These are phyloP conservation scores for Closterium sp. DNA, from an alignment of 139 green algal genomes.

Conservation along the genomic window DNA sequence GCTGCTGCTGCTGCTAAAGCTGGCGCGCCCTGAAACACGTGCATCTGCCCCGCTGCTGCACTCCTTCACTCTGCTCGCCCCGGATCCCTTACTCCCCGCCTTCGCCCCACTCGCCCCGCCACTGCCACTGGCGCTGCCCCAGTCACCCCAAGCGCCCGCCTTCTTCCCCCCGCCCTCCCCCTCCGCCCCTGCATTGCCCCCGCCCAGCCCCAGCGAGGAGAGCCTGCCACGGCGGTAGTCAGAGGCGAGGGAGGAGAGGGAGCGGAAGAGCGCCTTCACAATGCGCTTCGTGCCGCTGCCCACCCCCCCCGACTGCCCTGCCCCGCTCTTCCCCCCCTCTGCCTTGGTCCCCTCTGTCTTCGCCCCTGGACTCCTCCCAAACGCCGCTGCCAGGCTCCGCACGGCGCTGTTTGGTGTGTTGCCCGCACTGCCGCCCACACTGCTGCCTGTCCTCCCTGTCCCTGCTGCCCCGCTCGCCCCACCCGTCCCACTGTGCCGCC, in stretches of 20 bases:
- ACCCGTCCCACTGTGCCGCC: background rate
- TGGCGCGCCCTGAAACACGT: background rate
- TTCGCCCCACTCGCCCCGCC: background rate
- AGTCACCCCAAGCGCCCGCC: background rate
- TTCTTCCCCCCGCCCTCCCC: background rate
- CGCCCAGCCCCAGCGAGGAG: background rate
- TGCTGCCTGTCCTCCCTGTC: background rate
- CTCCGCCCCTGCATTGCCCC: background rate
- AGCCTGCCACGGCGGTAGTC: background rate
- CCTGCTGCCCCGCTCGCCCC: background rate
- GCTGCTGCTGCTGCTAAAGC: conserved; percentile 10
- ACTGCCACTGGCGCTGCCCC: background rate
- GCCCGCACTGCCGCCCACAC: background rate
- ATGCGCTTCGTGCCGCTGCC: conserved; percentile 11
- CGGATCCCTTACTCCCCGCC: background rate
- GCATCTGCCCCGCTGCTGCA: background rate
- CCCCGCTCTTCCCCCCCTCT: background rate
- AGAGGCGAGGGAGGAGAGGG: background rate
- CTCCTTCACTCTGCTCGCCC: background rate
- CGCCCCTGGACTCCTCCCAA: background rate
- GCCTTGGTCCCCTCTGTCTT: background rate
- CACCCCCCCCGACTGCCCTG: background rate
- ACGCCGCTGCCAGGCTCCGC: background rate
- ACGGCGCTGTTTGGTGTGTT: background rate
- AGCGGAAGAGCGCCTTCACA: background rate